Conservation (phyloP, 352 stramenopile species). For the Pilasporangium apinafurcum region DNA sequence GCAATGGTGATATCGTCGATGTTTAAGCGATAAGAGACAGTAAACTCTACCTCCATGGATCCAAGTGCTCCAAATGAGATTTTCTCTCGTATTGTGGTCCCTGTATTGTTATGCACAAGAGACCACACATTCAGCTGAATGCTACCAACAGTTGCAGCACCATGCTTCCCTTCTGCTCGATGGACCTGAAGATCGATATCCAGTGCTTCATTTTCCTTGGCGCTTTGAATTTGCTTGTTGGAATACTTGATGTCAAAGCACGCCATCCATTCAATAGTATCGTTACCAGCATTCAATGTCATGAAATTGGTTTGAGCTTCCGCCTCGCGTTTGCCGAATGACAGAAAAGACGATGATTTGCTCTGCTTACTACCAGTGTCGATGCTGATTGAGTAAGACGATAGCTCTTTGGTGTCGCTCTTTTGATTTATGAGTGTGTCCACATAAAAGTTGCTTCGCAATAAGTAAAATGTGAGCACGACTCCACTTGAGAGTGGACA, state of each 20-base stretch:
- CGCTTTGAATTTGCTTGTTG: slow-evolving; percentile 10
- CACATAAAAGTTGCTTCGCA: slow-evolving; percentile 7
- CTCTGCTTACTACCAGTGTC: slow-evolving; percentile 17
- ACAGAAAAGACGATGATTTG: slow-evolving; percentile 8
- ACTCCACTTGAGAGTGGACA: slow-evolving; percentile 9
- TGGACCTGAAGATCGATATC: slow-evolving; percentile 19
- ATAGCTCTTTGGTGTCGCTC: neutral
- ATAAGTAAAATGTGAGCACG: slow-evolving; percentile 17
- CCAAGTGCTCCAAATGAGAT: slow-evolving; percentile 17
- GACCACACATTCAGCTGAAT: slow-evolving; percentile 18
- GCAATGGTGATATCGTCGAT: neutral
- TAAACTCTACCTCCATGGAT: slow-evolving; percentile 19
- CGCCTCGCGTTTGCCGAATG: slow-evolving; percentile 10
- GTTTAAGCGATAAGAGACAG: slow-evolving; percentile 8
- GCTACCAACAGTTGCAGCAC: slow-evolving; percentile 15
- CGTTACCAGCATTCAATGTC: neutral
- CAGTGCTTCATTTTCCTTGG: slow-evolving; percentile 25
- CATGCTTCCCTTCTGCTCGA: slow-evolving; percentile 5
- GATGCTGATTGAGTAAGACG: slow-evolving; percentile 6
- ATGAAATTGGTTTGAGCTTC: slow-evolving; percentile 4
- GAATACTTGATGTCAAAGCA: slow-evolving; percentile 11
- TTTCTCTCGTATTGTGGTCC: neutral
- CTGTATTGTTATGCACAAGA: neutral
- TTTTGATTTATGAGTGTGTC: neutral
- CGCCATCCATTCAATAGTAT: slow-evolving; percentile 13